Conservation (phyloP, 192 early-diverging fungal species). For the Paraglomus occultum region DNA sequence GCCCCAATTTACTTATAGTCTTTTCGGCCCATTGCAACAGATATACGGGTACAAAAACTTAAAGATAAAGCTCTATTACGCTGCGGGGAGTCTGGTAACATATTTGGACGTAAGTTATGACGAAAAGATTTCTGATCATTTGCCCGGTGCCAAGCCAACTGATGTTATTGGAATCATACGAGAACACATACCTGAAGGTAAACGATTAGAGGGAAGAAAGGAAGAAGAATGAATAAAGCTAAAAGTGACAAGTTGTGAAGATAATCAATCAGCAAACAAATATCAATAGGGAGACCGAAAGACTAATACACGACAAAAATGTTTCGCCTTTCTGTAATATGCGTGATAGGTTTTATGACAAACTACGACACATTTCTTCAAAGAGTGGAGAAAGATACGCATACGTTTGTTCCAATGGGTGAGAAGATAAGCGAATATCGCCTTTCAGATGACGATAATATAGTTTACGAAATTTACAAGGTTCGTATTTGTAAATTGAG, state of each 20-base stretch:
- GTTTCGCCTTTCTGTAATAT: not conserved
- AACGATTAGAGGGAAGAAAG: not conserved
- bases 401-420: slow-evolving; percentile 73
- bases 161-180: slow-evolving; percentile 60
- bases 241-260: slow-evolving; percentile 2
- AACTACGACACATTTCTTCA: slow-evolving; percentile 64
- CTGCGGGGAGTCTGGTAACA: slow-evolving; percentile 73
- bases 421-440: slow-evolving; percentile 73
- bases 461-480: slow-evolving; percentile 69
- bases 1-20: slow-evolving; percentile 83
- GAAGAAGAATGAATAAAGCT: not conserved
- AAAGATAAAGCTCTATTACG: slow-evolving; percentile 72
- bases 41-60: slow-evolving; percentile 90
- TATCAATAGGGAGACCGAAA: slow-evolving; percentile 7
- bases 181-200: slow-evolving; percentile 58
- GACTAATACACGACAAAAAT: not conserved
- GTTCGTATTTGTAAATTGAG: slow-evolving; percentile 30
- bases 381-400: slow-evolving; percentile 58
- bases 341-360: slow-evolving; percentile 45
- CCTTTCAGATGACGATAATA: slow-evolving; percentile 41
- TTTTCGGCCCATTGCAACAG: slow-evolving; percentile 86
- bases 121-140: slow-evolving; percentile 58
- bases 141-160: slow-evolving; percentile 50
- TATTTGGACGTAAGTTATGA: slow-evolving; percentile 66
- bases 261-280: not conserved